phyloP scores from a whole-genome alignment of 176 grass and related monocot species.

The Rhynchospora tenuis region DNA sequence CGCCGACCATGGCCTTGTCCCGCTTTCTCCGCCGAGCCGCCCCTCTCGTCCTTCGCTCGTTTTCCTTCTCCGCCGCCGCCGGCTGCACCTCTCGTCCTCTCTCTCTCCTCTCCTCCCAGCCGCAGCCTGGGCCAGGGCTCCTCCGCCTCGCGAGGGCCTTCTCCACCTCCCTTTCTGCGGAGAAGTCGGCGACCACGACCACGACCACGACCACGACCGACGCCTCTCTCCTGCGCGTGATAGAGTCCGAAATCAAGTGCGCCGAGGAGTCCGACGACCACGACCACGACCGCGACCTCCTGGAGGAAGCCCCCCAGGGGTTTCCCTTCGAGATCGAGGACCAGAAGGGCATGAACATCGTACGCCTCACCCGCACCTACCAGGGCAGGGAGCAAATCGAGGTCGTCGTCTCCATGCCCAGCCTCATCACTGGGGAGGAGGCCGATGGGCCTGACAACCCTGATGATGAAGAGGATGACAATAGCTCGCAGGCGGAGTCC shows the following conservation, averaged over 20 bases:
- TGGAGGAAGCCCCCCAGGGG: conserved; percentile 57
- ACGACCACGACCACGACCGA: conserved; percentile 34
- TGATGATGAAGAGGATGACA: conserved; percentile 16
- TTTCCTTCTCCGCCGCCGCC: not conserved
- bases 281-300: conserved; percentile 15
- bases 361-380: conserved; percentile 63
- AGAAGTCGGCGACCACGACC: not conserved
- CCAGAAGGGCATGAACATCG: conserved; percentile 39
- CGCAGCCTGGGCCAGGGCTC: conserved; percentile 15
- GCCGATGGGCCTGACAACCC: conserved; percentile 34
- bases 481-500: conserved; percentile 23
- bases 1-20: conserved; percentile 16
- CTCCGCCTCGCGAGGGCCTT: conserved; percentile 13
- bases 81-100: not conserved
- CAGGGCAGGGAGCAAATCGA: conserved; percentile 56
- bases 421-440: conserved; percentile 71
- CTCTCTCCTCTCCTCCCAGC: not conserved
- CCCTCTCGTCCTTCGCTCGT: not conserved
- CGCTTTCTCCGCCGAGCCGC: not conserved
- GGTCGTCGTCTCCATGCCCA: conserved; percentile 80
- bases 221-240: conserved; percentile 46
- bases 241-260: conserved; percentile 75
- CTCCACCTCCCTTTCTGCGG: not conserved
- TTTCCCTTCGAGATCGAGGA: conserved; percentile 85
- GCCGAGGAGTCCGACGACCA: conserved; percentile 68